Percentiles rank a stretch among this genome's conserved stretches.
phyloP scores from a whole-genome alignment of 1,284 basidiomycete species.

The Butyriboletus appendiculatus region DNA sequence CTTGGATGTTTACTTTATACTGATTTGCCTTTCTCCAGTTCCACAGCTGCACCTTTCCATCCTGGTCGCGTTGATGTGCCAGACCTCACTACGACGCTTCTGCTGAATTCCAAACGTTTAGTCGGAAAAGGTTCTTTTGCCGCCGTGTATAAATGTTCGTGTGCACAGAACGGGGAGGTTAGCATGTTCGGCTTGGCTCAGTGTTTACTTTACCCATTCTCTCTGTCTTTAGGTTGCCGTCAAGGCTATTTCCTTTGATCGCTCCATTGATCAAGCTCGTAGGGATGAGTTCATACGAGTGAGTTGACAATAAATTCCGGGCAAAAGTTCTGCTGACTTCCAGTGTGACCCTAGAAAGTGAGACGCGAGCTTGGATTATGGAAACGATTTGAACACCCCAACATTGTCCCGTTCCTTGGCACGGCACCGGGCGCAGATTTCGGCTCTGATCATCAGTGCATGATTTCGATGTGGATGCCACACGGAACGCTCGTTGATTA shows the following conservation, averaged over 20 bases:
- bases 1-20: not conserved
- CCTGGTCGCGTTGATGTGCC: not conserved
- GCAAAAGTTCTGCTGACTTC: not conserved
- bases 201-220: no score
- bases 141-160: not conserved
- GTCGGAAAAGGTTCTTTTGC: conserved; percentile 1
- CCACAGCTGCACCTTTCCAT: not conserved
- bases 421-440: not conserved
- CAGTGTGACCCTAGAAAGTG: not conserved
- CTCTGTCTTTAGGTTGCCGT: conserved; percentile 6
- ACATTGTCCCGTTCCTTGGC: not conserved
- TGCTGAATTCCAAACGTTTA: not conserved
- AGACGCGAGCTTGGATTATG: conserved; percentile 7
- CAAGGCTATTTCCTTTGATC: conserved; percentile 1
- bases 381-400: conserved; percentile 1
- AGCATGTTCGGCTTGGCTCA: not conserved
- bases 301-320: not conserved
- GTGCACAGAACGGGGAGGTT: not conserved
- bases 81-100: conserved; percentile 1
- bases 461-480: conserved; percentile 15
- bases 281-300: conserved; percentile 1
- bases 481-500: conserved; percentile 4
- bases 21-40: not conserved
- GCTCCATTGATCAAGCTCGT: not conserved
- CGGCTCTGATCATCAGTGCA: conserved; percentile 7